Base-by-base conservation (phyloP, 2,329 filamentous ascomycete genomes). In the Penicillium expansum region DNA sequence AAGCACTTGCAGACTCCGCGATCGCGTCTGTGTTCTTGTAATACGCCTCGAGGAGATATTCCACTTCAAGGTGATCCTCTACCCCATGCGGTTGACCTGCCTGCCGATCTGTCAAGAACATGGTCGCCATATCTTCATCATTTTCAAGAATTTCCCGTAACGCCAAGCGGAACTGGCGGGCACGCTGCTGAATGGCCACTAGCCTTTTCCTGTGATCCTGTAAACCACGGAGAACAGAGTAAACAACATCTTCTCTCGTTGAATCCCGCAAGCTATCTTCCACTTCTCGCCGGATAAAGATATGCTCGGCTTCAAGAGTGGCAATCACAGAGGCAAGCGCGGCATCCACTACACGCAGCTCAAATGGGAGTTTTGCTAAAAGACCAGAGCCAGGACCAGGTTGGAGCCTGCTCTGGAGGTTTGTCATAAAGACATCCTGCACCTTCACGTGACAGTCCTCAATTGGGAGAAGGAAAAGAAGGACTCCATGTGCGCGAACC, bases 1-100 rank as follows among this genome's bases (percentile, higher is more conserved):
- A 50, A 4, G 65, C 63, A 6, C 52, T 56, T 2, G 68, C 59
- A 2, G 68, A 68, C 55, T 74, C 67, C 1, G 68, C 71, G 22
- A 76, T 67, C 1, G 68, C 60, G 43, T 75, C 73, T 8, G 65
- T 67, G 5, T 69, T 69, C 48, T 73, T 74, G 54, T 69, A 71
- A 57, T 74, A 75, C 14, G 72, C 71, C 43, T 75, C 72, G 3
- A 75, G 62, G 42, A 75, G 57, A 52, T 75, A 75, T 62, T 76
- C 73, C 30, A 72, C 72, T 45, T 72, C 69, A 53, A 71, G 71
- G 37, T 75, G 72, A 44, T 76, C 71, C 4, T 64, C 56, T 8
- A 63, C 53, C 0, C 48, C 55, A 59, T 74, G 73, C 4, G 66
- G 66, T 7, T 60, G 63, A 8, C 72, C 73, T 0, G 63, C 60